Percentiles rank a stretch among this genome's conserved stretches.
phyloP scores from a whole-genome alignment of 441 rosid genomes.

The Bocquillonia castaneifolia region DNA sequence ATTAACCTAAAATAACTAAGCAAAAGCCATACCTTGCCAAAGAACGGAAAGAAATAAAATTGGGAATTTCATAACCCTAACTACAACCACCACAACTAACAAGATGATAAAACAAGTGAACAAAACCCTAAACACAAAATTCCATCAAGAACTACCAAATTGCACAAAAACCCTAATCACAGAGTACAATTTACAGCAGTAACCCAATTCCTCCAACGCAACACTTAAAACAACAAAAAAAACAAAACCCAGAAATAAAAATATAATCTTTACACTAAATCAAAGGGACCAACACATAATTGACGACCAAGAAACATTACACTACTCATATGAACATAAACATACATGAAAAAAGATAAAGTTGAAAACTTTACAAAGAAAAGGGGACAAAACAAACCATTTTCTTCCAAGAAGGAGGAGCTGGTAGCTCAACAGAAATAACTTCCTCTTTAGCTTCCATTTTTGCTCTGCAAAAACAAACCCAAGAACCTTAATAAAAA shows the following conservation, averaged over 20 bases:
- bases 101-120: slow-evolving; percentile 5
- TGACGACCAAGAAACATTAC: slow-evolving; percentile 4
- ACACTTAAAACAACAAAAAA: slow-evolving; percentile 2
- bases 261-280: not conserved
- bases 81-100: slow-evolving; percentile 14
- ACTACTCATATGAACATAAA: not conserved
- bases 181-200: not conserved
- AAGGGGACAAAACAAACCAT: slow-evolving; percentile 47
- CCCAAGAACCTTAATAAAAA: slow-evolving; percentile 1
- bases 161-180: slow-evolving; percentile 20
- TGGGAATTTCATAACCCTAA: slow-evolving; percentile 18
- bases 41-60: not conserved
- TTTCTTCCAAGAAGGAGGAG: slow-evolving; percentile 91
- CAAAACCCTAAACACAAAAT: slow-evolving; percentile 23
- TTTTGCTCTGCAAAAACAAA: slow-evolving; percentile 26
- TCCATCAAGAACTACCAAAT: slow-evolving; percentile 9
- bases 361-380: not conserved
- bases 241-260: slow-evolving; percentile 14
- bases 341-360: not conserved
- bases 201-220: slow-evolving; percentile 13
- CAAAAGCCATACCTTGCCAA: not conserved
- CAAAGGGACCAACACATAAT: not conserved
- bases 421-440: slow-evolving; percentile 81
- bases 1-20: not conserved
- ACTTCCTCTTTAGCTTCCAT: slow-evolving; percentile 66